Percentiles rank a stretch among this genome's conserved stretches.
Conservation (phyloP, 106 monocot species). For the Dioscorea dumetorum region DNA sequence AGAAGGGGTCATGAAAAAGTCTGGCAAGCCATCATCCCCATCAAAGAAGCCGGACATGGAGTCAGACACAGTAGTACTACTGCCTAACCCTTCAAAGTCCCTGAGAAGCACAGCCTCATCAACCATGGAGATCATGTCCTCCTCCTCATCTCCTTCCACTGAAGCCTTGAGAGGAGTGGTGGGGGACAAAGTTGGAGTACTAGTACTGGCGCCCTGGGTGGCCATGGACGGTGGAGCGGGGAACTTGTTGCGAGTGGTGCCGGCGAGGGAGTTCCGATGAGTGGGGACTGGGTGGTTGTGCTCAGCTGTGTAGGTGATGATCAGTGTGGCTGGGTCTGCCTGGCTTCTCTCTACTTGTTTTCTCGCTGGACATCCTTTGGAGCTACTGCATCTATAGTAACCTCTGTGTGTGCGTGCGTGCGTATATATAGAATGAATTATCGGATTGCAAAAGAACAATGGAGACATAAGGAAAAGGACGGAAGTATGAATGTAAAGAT, state of each 20-base stretch:
- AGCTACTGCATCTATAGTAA: constrained; percentile 11
- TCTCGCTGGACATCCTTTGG: constrained; percentile 4
- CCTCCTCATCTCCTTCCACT: constrained; percentile 6
- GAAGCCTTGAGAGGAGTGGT: constrained; percentile 8
- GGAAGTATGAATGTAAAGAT: not conserved
- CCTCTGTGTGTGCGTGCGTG: not conserved
- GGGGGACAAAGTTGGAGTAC: constrained; percentile 5
- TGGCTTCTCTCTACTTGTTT: constrained; percentile 50
- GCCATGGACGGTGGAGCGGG: constrained; percentile 13
- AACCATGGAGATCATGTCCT: constrained; percentile 6
- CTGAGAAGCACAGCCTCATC: constrained; percentile 6
- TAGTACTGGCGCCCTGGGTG: not conserved
- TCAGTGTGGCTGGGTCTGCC: constrained; percentile 24
- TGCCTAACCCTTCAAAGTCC: not conserved
- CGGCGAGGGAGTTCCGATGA: constrained; percentile 83
- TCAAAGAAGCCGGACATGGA: not conserved
- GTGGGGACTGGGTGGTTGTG: constrained; percentile 53
- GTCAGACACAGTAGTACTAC: not conserved
- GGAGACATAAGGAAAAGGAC: not conserved
- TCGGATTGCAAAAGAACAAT: not conserved
- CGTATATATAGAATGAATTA: too few species aligned
- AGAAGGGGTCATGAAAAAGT: not conserved
- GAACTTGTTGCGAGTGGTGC: constrained; percentile 34
- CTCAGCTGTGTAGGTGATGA: constrained; percentile 56
- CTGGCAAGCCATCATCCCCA: not conserved